Evolutionary conservation across 305 asterid species (phyloP).

Genomic region (Salvia sclarea): DNA sequence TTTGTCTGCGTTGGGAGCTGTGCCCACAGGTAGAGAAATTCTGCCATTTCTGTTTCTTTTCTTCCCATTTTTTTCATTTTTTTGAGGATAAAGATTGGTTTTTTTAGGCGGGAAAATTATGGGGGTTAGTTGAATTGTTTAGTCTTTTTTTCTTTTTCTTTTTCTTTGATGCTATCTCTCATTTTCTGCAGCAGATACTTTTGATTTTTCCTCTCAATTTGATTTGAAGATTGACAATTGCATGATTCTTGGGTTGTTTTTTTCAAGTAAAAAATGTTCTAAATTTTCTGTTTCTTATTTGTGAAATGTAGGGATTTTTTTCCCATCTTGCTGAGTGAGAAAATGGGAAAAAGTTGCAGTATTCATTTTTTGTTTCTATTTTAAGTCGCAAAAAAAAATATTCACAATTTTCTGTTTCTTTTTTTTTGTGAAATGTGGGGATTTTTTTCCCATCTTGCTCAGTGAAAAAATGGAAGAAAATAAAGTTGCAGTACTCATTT

Average conservation of each 20-base stretch:
- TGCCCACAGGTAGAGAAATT: conserved; percentile 28
- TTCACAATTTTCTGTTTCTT: conserved; percentile 13
- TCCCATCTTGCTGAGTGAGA: too few species aligned
- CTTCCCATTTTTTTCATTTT: neutral
- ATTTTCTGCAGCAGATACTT: neutral
- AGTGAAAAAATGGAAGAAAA: conserved; percentile 31
- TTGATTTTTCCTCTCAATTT: neutral
- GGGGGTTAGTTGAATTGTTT: conserved; percentile 1
- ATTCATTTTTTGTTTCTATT: too few species aligned
- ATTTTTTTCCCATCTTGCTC: neutral
- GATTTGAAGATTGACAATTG: conserved; percentile 18
- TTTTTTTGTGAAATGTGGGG: neutral
- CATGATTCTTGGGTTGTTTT: conserved; percentile 2
- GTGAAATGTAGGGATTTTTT: neutral
- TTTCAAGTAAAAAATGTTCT: neutral
- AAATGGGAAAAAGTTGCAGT: too few species aligned
- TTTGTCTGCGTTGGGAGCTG: conserved; percentile 35
- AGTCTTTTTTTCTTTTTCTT: neutral
- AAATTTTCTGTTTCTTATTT: conserved; percentile 15
- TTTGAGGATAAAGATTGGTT: conserved; percentile 21
- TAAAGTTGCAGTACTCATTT: conserved; percentile 31
- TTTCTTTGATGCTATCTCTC: neutral
- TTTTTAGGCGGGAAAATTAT: conserved; percentile 44
- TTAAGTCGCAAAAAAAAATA: too few species aligned
- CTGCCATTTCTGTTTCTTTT: conserved; percentile 11